A percentile compares a stretch with the other conserved stretches of the same genome.
phyloP scores from a whole-genome alignment of 2,329 filamentous ascomycete species.

The Helicocarpus griseus region DNA sequence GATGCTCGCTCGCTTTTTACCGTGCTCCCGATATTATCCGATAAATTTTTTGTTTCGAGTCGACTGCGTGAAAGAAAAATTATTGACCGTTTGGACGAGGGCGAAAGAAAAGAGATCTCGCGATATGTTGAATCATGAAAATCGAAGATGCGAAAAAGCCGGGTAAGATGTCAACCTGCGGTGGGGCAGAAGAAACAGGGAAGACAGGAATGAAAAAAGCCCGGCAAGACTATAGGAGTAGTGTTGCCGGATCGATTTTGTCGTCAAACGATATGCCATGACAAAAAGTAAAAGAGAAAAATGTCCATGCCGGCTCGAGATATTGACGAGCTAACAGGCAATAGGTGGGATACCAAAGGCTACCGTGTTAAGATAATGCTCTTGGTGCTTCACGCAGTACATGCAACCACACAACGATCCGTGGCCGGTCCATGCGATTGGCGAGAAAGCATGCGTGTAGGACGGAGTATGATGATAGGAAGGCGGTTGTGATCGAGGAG shows the following conservation, averaged over 20 bases:
- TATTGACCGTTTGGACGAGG: background rate
- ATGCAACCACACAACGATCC: conserved; percentile 38
- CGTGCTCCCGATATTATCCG: background rate
- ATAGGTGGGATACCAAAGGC: conserved; percentile 40
- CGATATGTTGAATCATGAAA: background rate
- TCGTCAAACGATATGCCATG: background rate
- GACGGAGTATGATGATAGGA: conserved; percentile 41
- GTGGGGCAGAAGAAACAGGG: background rate
- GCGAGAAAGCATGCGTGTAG: conserved; percentile 37
- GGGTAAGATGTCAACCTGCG: background rate
- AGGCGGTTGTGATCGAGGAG: conserved; percentile 35
- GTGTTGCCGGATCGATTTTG: too few species aligned
- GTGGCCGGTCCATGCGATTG: conserved; percentile 39
- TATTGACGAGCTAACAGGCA: conserved; percentile 24
- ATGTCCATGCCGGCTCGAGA: too few species aligned
- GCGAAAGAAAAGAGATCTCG: background rate
- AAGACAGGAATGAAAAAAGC: too few species aligned
- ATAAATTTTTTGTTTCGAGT: background rate
- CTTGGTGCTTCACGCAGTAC: conserved; percentile 40
- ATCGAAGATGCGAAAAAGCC: background rate
- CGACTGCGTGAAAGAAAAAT: background rate
- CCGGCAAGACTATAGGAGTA: too few species aligned
- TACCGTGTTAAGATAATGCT: conserved; percentile 39
- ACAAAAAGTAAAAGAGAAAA: conserved; percentile 12
- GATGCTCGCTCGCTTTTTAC: conserved; percentile 5